phyloP scores from a whole-genome alignment of 148 eudicot species.

The Drosera capensis region DNA sequence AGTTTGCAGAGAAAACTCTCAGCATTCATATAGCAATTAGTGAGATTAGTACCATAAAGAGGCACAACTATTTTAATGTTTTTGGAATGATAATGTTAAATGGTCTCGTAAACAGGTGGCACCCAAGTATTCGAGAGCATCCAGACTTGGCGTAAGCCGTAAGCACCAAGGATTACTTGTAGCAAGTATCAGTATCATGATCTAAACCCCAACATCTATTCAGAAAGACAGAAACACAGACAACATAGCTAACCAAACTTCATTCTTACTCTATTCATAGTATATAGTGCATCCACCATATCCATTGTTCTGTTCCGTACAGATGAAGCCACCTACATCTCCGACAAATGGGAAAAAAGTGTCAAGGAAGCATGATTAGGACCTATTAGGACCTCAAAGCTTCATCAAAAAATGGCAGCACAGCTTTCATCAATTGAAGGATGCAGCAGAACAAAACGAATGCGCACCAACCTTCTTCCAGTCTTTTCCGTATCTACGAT shows the following conservation, averaged over 20 bases:
- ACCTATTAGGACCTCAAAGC: not conserved
- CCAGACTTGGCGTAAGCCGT: too few species aligned
- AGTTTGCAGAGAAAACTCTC: too few species aligned
- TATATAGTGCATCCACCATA: slow-evolving; percentile 96
- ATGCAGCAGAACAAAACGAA: not conserved
- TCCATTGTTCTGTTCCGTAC: slow-evolving; percentile 55
- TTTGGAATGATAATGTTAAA: too few species aligned
- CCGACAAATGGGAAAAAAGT: slow-evolving; percentile 6
- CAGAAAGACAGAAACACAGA: not conserved
- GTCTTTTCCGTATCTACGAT: slow-evolving; percentile 87
- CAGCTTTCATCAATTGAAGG: not conserved
- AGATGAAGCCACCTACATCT: slow-evolving; percentile 57
- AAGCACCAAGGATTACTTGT: too few species aligned
- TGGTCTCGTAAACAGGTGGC: too few species aligned
- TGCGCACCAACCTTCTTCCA: slow-evolving; percentile 67
- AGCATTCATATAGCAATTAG: too few species aligned
- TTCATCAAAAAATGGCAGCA: not conserved
- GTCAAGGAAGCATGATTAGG: not conserved
- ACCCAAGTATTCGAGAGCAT: too few species aligned
- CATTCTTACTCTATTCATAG: slow-evolving; percentile 79
- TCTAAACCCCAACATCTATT: too few species aligned
- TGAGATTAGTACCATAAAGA: too few species aligned
- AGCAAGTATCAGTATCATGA: too few species aligned
- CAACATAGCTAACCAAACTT: not conserved
- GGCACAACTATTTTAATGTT: too few species aligned